Conservation (phyloP, 228 moss, liverwort and hornwort genomes). For the Sphagnum magellanicum region DNA sequence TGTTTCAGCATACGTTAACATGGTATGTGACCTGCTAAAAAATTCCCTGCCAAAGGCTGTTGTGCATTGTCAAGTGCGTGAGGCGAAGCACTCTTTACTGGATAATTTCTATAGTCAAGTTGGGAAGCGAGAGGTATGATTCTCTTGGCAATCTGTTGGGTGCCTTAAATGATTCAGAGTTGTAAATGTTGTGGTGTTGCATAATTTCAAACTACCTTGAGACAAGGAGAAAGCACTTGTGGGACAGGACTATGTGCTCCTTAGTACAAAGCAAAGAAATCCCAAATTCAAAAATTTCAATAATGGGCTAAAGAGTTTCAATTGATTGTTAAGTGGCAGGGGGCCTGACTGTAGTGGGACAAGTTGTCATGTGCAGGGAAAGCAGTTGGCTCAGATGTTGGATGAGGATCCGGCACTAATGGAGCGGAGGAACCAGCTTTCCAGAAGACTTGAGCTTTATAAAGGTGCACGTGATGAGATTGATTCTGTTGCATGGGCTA, state of each 20-base stretch:
- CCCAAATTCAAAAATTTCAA: too few species aligned
- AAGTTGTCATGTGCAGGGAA: constrained; percentile 25
- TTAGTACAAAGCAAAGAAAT: too few species aligned
- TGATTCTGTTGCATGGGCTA: constrained; percentile 76
- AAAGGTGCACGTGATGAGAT: constrained; percentile 82
- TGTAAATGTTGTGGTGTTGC: too few species aligned
- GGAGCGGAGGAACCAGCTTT: constrained; percentile 69
- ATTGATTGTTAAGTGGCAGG: too few species aligned
- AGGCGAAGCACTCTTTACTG: constrained; percentile 73
- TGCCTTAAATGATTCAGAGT: too few species aligned
- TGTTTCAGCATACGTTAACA: constrained; percentile 78
- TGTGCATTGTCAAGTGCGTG: constrained; percentile 92
- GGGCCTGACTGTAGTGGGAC: too few species aligned
- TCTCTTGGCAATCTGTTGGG: too few species aligned
- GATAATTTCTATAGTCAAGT: constrained; percentile 81
- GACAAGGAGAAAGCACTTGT: too few species aligned
- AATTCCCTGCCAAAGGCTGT: constrained; percentile 86
- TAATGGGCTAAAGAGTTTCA: too few species aligned
- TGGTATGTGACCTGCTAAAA: constrained; percentile 76
- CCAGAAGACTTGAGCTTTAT: constrained; percentile 80
- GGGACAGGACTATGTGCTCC: too few species aligned
- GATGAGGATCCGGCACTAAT: constrained; percentile 87
- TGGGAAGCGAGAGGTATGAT: constrained; percentile 68
- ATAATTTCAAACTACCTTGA: too few species aligned
- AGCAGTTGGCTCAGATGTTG: constrained; percentile 62